Evolutionary conservation across 2,329 filamentous ascomycete species (phyloP).

Genomic region (Rhytidhysteron rufulum): DNA sequence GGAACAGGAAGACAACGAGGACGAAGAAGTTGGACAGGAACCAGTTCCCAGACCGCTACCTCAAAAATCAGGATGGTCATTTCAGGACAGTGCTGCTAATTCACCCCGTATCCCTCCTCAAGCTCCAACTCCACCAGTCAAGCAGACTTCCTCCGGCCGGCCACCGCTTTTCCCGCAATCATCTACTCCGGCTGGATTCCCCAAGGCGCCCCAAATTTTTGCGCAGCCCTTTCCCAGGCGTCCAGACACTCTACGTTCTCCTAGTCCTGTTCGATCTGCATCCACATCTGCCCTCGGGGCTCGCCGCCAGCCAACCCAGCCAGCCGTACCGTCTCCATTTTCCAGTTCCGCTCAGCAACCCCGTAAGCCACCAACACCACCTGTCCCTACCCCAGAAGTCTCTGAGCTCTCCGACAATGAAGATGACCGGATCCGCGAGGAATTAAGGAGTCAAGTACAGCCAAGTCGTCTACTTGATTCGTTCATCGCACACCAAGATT

Average conservation of each 20-base stretch:
- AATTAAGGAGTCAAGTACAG: conserved; percentile 58
- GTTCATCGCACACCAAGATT: conserved; percentile 59
- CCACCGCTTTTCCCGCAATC: conserved; percentile 5
- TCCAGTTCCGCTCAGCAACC: conserved; percentile 21
- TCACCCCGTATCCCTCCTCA: conserved; percentile 23
- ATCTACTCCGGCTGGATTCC: conserved; percentile 33
- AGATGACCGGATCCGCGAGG: conserved; percentile 62
- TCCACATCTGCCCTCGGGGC: conserved; percentile 45
- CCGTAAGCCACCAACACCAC: conserved; percentile 25
- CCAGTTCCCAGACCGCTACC: conserved; percentile 13
- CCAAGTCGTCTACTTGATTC: conserved; percentile 62
- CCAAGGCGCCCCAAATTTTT: conserved; percentile 50
- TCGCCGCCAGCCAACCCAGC: conserved; percentile 27
- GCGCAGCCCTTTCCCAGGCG: conserved; percentile 45
- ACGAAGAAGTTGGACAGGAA: conserved; percentile 17
- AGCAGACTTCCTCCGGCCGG: conserved; percentile 18
- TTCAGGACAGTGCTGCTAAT: conserved; percentile 20
- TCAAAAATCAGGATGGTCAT: conserved; percentile 11
- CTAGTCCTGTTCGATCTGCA: conserved; percentile 63
- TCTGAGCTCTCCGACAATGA: conserved; percentile 51
- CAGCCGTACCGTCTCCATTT: conserved; percentile 27
- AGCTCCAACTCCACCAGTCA: conserved; percentile 29
- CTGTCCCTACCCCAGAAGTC: conserved; percentile 35
- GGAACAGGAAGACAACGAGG: conserved; percentile 44
- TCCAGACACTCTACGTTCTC: conserved; percentile 62